These are phyloP conservation scores for Nothophoma quercina DNA, from an alignment of 2,329 filamentous ascomycete genomes.

Conservation along the genomic window DNA sequence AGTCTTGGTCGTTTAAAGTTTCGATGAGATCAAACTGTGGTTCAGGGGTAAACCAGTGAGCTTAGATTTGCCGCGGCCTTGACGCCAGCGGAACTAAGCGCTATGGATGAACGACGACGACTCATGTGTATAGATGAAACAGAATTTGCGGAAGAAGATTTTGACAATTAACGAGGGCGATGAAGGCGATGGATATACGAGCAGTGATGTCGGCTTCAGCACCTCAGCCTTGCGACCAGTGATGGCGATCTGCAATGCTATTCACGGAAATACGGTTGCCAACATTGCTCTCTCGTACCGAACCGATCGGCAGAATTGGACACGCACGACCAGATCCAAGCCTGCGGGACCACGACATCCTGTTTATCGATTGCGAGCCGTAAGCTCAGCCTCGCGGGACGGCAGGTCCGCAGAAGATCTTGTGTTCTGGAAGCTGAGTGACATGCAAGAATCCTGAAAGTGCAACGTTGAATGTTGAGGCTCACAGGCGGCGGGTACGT, in stretches of 20 bases:
- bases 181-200: conserved; percentile 3
- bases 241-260: conserved; percentile 12
- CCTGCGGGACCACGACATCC: conserved; percentile 15
- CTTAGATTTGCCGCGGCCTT: conserved; percentile 8
- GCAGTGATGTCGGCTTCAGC: neutral
- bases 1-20: conserved; percentile 3
- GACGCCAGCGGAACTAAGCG: conserved; percentile 8
- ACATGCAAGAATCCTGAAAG: conserved; percentile 11
- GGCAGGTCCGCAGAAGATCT: conserved; percentile 2
- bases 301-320: conserved; percentile 20
- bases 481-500: conserved; percentile 22
- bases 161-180: conserved; percentile 4
- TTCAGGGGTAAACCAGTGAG: conserved; percentile 16
- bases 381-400: conserved; percentile 16
- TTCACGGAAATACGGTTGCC: conserved; percentile 12
- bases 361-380: conserved; percentile 32
- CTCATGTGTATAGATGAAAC: conserved; percentile 15
- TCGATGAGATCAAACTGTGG: conserved; percentile 3
- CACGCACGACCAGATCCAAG: conserved; percentile 18
- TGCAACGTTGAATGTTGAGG: conserved; percentile 16
- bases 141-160: conserved; percentile 10
- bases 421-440: conserved; percentile 18
- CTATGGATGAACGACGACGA: conserved; percentile 10
- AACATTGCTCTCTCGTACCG: conserved; percentile 8
- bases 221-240: conserved; percentile 11